Percentiles rank a stretch among this genome's conserved stretches.
Conservation (phyloP, 352 stramenopile genomes). For the Globisporangium nodosum region DNA sequence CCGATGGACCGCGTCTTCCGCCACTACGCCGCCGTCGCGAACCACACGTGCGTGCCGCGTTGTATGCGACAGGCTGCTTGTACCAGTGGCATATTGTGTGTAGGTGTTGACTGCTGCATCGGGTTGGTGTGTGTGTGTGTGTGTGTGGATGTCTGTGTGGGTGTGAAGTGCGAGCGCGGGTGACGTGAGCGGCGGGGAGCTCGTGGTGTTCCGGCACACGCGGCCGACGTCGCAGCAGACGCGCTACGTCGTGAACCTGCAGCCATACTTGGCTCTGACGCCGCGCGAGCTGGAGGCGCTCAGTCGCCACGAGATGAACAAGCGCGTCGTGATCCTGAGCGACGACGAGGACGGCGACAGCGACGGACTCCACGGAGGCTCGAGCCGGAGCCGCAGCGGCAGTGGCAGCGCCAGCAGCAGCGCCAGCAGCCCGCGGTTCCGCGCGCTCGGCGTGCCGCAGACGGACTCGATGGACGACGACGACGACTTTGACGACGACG, state of each 20-base stretch:
- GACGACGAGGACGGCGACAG: constrained; percentile 10
- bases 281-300: constrained; percentile 40
- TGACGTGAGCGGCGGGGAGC: constrained; percentile 21
- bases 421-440: constrained; percentile 22
- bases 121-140: background rate
- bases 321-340: constrained; percentile 3
- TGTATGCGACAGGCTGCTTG: no score
- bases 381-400: constrained; percentile 16
- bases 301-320: constrained; percentile 28
- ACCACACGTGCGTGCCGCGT: constrained; percentile 21
- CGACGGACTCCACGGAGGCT: background rate
- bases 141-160: background rate
- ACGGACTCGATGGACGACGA: constrained; percentile 23
- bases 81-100: background rate
- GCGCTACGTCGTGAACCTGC: constrained; percentile 18
- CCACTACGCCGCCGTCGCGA: constrained; percentile 50
- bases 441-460: constrained; percentile 26
- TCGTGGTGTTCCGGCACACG: constrained; percentile 30
- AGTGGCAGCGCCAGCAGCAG: constrained; percentile 22
- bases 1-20: constrained; percentile 62
- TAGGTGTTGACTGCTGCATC: background rate
- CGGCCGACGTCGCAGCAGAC: constrained; percentile 6
- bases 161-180: constrained; percentile 2
- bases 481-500: constrained; percentile 29
- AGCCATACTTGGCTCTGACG: constrained; percentile 38